These are phyloP conservation scores for Tylopilus rubrobrunneus DNA, from an alignment of 768 basidiomycete genomes.

Conservation along the genomic window DNA sequence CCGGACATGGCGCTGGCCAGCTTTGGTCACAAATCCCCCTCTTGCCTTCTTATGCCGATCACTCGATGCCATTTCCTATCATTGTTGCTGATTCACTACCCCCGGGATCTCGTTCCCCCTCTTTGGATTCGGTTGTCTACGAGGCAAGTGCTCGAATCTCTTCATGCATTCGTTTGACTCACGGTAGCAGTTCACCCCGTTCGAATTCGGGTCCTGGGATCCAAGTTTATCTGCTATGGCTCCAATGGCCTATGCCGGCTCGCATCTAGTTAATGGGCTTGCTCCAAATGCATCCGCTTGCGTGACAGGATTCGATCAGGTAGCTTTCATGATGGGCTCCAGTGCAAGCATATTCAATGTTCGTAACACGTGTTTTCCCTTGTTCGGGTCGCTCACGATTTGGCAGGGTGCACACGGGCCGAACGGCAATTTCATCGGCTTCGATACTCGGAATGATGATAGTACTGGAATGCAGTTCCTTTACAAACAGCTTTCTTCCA, in stretches of 20 bases:
- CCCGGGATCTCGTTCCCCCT: conserved; percentile 39
- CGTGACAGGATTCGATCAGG: conserved; percentile 71
- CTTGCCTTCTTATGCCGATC: conserved; percentile 48
- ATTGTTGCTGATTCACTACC: conserved; percentile 55
- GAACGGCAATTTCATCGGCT: conserved; percentile 33
- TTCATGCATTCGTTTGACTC: conserved; percentile 5
- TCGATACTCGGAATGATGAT: conserved; percentile 11
- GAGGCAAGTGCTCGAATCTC: conserved; percentile 40
- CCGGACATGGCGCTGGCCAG: conserved; percentile 69
- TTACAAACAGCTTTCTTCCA: conserved; percentile 42
- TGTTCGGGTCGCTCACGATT: neutral
- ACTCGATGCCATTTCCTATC: conserved; percentile 63
- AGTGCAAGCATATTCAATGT: conserved; percentile 71
- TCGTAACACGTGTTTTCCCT: conserved; percentile 6
- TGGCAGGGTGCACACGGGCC: conserved; percentile 48
- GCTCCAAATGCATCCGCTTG: conserved; percentile 56
- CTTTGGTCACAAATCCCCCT: conserved; percentile 57
- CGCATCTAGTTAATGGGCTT: conserved; percentile 53
- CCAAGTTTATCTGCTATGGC: conserved; percentile 67
- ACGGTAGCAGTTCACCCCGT: conserved; percentile 47
- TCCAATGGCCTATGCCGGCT: conserved; percentile 62
- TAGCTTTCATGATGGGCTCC: conserved; percentile 69
- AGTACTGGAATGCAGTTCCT: conserved; percentile 40
- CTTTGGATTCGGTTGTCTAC: conserved; percentile 49
- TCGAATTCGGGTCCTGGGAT: conserved; percentile 74